phyloP scores from a whole-genome alignment of 768 basidiomycete genomes.

The Lyophyllum atratum region DNA sequence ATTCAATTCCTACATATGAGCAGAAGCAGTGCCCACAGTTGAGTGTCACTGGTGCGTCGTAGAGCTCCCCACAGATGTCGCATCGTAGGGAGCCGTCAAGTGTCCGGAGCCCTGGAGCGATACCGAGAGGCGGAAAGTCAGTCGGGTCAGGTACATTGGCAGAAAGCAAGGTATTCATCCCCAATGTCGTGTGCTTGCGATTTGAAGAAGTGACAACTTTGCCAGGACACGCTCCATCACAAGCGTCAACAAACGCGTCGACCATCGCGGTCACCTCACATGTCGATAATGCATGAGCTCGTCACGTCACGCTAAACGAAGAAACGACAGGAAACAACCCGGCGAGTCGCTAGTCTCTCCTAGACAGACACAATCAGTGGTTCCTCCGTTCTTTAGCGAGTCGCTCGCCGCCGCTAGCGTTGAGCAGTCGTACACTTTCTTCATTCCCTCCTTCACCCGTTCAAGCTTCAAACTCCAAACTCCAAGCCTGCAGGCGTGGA shows the following conservation, averaged over 20 bases:
- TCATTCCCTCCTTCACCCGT: too few relatives aligned
- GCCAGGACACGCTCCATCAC: not conserved
- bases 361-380: too few relatives aligned
- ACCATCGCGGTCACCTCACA: not conserved
- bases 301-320: not conserved
- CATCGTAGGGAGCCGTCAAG: slow-evolving; percentile 73
- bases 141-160: slow-evolving; percentile 59
- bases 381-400: too few relatives aligned
- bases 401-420: too few relatives aligned
- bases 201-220: not conserved
- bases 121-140: slow-evolving; percentile 57
- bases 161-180: slow-evolving; percentile 23
- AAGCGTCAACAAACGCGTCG: slow-evolving; percentile 9
- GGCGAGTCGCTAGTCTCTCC: too few relatives aligned
- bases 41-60: slow-evolving; percentile 71
- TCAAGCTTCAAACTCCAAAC: too few relatives aligned
- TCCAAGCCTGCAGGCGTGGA: not conserved
- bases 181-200: slow-evolving; percentile 25
- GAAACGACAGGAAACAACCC: too few relatives aligned
- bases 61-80: slow-evolving; percentile 75
- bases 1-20: slow-evolving; percentile 54
- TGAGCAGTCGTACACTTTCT: too few relatives aligned
- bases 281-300: too few relatives aligned
- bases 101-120: slow-evolving; percentile 54
- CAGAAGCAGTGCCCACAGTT: slow-evolving; percentile 84